Evolutionary conservation across 2,329 filamentous ascomycete species (phyloP).

Genomic region (Dothidotthia symphoricarpi): DNA sequence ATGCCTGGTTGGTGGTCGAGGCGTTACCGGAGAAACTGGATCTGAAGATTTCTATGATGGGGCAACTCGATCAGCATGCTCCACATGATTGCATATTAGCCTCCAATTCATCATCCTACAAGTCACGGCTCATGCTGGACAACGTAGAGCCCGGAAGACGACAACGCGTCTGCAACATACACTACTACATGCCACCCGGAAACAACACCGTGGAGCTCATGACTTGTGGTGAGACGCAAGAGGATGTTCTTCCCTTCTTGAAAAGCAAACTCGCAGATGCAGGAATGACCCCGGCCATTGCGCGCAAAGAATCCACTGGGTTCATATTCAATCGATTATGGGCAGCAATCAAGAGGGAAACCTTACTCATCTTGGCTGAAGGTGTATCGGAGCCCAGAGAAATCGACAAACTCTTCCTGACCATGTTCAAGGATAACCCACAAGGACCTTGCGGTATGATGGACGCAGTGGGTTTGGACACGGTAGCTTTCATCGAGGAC

Average conservation of each 20-base stretch:
- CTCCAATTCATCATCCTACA: constrained; percentile 55
- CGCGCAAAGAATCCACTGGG: constrained; percentile 52
- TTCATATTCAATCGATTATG: constrained; percentile 59
- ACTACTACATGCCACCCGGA: constrained; percentile 51
- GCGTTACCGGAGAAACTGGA: constrained; percentile 53
- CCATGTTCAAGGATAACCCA: constrained; percentile 38
- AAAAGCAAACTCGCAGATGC: constrained; percentile 42
- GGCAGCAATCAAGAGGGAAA: constrained; percentile 58
- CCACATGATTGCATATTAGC: constrained; percentile 51
- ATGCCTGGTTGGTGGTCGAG: constrained; percentile 57
- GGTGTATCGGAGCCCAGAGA: constrained; percentile 51
- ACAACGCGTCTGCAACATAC: constrained; percentile 44
- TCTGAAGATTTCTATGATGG: constrained; percentile 52
- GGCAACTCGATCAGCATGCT: constrained; percentile 46
- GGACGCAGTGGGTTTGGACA: constrained; percentile 55
- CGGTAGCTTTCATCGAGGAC: constrained; percentile 54
- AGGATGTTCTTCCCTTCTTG: constrained; percentile 49
- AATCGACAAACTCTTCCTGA: constrained; percentile 50
- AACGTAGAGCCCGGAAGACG: constrained; percentile 43
- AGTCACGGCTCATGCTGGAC: constrained; percentile 50
- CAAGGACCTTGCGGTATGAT: constrained; percentile 45
- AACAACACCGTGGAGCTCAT: constrained; percentile 55
- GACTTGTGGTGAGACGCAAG: constrained; percentile 50
- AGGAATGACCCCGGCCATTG: constrained; percentile 46
- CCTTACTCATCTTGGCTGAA: constrained; percentile 51